Conservation (phyloP, 805 yeast genomes). For the Metschnikowia cerradonensis region DNA sequence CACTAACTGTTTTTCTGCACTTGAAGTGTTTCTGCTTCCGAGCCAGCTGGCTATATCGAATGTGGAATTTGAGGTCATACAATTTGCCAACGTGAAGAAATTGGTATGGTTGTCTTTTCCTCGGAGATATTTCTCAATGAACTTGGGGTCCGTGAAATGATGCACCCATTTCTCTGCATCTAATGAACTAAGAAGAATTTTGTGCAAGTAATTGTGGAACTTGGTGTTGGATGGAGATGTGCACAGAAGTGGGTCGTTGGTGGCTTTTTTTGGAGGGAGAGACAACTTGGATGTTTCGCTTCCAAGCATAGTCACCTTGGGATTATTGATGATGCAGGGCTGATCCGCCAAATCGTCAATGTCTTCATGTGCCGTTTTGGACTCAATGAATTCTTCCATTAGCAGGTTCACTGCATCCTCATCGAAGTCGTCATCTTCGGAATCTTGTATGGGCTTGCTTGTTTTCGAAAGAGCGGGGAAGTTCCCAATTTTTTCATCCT, state of each 20-base stretch:
- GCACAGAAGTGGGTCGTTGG: constrained; percentile 21
- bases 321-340: constrained; percentile 10
- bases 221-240: constrained; percentile 31
- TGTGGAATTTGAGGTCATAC: constrained; percentile 19
- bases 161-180: constrained; percentile 7
- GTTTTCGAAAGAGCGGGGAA: constrained; percentile 32
- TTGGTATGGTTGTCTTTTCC: constrained; percentile 20
- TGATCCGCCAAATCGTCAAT: background rate
- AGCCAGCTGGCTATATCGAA: constrained; percentile 18
- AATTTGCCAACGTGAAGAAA: constrained; percentile 30
- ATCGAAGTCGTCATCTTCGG: background rate
- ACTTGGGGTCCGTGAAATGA: constrained; percentile 10
- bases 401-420: constrained; percentile 13
- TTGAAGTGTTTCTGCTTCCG: constrained; percentile 3
- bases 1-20: constrained; percentile 20
- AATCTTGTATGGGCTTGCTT: background rate
- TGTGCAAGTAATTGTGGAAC: constrained; percentile 16
- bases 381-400: constrained; percentile 32
- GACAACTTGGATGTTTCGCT: constrained; percentile 19
- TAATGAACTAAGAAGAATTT: constrained; percentile 10
- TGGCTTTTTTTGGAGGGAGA: constrained; percentile 5
- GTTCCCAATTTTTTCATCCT: constrained; percentile 64
- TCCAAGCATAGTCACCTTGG: constrained; percentile 16
- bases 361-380: constrained; percentile 17
- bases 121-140: constrained; percentile 18